Percentiles rank a stretch among this genome's conserved stretches.
These are phyloP conservation scores for Venturia nashicola DNA, from an alignment of 2,329 filamentous ascomycete species.

Conservation along the genomic window DNA sequence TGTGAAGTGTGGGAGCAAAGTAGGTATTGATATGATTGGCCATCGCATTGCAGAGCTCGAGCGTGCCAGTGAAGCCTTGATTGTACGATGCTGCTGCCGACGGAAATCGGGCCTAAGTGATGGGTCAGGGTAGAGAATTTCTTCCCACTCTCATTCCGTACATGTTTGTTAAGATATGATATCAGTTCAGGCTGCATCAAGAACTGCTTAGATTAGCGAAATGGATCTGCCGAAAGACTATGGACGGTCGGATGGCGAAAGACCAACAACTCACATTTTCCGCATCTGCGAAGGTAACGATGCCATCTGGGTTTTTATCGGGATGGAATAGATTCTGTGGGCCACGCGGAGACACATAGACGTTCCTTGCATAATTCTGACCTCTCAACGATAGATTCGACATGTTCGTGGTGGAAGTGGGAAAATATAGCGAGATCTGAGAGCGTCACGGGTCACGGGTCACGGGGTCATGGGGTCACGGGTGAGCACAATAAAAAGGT, in stretches of 20 bases:
- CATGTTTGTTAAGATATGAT: slow-evolving; percentile 27
- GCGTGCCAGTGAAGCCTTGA: slow-evolving; percentile 25
- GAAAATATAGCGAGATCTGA: neutral
- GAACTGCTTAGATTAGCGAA: neutral
- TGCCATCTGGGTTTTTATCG: slow-evolving; percentile 17
- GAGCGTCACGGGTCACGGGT: no score
- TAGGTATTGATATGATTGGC: slow-evolving; percentile 28
- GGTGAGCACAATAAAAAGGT: neutral
- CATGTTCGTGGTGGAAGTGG: neutral
- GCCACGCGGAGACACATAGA: neutral
- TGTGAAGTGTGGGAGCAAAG: slow-evolving; percentile 23
- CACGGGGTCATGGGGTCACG: no score
- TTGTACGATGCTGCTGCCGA: slow-evolving; percentile 26
- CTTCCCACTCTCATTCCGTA: slow-evolving; percentile 8
- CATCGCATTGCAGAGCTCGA: slow-evolving; percentile 27
- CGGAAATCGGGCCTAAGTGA: neutral
- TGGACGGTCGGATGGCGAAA: no score
- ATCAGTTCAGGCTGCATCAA: slow-evolving; percentile 25
- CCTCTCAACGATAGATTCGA: neutral
- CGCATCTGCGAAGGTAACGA: slow-evolving; percentile 19
- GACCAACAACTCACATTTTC: slow-evolving; percentile 15
- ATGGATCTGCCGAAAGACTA: neutral
- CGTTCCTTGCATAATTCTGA: neutral
- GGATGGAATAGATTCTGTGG: neutral
- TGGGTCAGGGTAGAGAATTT: neutral